A percentile compares a stretch with the other conserved stretches of the same genome.
phyloP scores from a whole-genome alignment of 2,329 filamentous ascomycete genomes.

The Epichloe aotearoae region DNA sequence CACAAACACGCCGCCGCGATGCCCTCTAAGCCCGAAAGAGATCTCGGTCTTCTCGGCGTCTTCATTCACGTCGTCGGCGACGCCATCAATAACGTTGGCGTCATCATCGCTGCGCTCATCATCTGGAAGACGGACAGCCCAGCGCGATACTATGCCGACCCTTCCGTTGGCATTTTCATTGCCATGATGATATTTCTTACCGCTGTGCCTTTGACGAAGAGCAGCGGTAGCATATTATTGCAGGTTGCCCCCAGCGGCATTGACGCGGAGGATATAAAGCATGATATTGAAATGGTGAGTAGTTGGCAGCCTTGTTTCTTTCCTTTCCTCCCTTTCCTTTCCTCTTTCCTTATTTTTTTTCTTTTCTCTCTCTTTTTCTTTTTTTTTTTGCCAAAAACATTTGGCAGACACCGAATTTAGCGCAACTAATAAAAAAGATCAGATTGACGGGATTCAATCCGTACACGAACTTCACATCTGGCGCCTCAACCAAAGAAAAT shows the following conservation, averaged over 20 bases:
- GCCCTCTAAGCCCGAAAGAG: slow-evolving; percentile 27
- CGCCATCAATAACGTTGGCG: slow-evolving; percentile 62
- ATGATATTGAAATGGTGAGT: slow-evolving; percentile 51
- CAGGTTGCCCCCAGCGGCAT: slow-evolving; percentile 51
- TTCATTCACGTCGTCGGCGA: slow-evolving; percentile 60
- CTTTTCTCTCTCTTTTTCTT: no score
- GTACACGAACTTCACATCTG: slow-evolving; percentile 65
- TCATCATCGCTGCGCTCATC: slow-evolving; percentile 54
- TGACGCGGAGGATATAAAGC: slow-evolving; percentile 47
- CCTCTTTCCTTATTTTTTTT: no score
- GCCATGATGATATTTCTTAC: slow-evolving; percentile 58
- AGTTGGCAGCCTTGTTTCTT: no score
- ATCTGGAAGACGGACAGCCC: slow-evolving; percentile 52
- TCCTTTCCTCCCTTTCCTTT: no score
- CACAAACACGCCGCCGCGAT: slow-evolving; percentile 31
- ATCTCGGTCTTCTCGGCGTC: slow-evolving; percentile 61
- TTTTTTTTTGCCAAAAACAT: not conserved
- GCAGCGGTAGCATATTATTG: slow-evolving; percentile 51
- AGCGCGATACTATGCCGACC: slow-evolving; percentile 57
- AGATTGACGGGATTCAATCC: slow-evolving; percentile 53
- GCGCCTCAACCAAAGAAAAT: slow-evolving; percentile 57
- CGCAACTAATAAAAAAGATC: not conserved
- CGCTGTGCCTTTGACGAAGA: slow-evolving; percentile 47
- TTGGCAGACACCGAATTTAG: not conserved
- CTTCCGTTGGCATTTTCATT: slow-evolving; percentile 54